phyloP scores from a whole-genome alignment of 2,329 filamentous ascomycete genomes.

The Xylaria sp. region DNA sequence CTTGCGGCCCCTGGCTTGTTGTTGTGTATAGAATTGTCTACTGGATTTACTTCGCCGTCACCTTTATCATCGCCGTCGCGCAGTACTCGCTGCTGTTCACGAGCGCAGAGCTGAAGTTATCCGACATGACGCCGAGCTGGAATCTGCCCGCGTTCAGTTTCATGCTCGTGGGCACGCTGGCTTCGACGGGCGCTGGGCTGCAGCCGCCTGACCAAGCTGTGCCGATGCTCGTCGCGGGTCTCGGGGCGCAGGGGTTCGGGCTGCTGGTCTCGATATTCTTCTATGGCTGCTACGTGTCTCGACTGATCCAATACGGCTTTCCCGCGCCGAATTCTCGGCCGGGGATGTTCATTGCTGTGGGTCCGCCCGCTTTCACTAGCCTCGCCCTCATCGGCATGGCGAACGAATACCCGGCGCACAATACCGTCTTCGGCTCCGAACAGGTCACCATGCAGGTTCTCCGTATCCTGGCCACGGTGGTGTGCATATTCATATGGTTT shows the following conservation, averaged over 20 bases:
- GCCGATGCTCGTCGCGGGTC: constrained; percentile 56
- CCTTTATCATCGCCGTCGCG: constrained; percentile 54
- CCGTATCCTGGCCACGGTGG: constrained; percentile 54
- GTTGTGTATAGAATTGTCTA: constrained; percentile 54
- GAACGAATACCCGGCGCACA: constrained; percentile 45
- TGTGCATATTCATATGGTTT: constrained; percentile 59
- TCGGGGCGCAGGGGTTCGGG: constrained; percentile 58
- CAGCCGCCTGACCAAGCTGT: constrained; percentile 50
- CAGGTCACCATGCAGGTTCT: constrained; percentile 48
- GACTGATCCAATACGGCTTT: constrained; percentile 55
- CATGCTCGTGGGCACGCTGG: constrained; percentile 54
- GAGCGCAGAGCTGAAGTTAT: constrained; percentile 50
- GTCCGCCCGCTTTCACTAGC: constrained; percentile 57
- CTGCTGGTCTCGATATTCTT: constrained; percentile 57
- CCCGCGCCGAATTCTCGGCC: constrained; percentile 53
- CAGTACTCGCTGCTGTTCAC: constrained; percentile 55
- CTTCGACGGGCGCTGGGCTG: constrained; percentile 47
- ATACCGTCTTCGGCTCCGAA: constrained; percentile 45
- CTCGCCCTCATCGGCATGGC: constrained; percentile 61
- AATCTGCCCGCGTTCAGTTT: constrained; percentile 49
- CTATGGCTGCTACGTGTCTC: constrained; percentile 56
- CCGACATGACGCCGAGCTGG: constrained; percentile 55
- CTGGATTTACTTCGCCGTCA: constrained; percentile 56
- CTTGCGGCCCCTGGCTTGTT: constrained; percentile 55
- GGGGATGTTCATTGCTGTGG: constrained; percentile 64